phyloP scores from a whole-genome alignment of 2,329 filamentous ascomycete genomes.

The Claviceps pusilla region DNA sequence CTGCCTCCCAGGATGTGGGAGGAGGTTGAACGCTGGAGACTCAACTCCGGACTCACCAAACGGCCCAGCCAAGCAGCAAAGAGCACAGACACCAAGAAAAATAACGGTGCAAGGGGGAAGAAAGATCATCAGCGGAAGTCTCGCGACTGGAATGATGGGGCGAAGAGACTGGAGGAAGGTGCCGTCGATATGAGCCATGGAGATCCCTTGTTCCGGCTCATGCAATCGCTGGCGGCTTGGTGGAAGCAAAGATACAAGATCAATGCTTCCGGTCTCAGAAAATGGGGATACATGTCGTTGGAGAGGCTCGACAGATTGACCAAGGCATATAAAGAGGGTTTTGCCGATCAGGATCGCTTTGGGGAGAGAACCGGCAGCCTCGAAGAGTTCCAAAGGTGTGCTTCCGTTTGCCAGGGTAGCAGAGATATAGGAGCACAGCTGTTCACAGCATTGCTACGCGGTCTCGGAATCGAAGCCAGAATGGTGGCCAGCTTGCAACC shows the following conservation, averaged over 20 bases:
- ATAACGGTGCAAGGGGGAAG: constrained; percentile 14
- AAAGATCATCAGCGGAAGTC: constrained; percentile 17
- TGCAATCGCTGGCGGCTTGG: constrained; percentile 64
- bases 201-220: constrained; percentile 63
- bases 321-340: constrained; percentile 50
- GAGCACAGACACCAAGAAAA: constrained; percentile 12
- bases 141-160: constrained; percentile 56
- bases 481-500: constrained; percentile 77
- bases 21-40: constrained; percentile 59
- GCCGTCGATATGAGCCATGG: constrained; percentile 65
- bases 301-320: constrained; percentile 59
- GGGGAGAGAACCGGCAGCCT: constrained; percentile 61
- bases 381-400: constrained; percentile 52
- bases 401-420: constrained; percentile 60
- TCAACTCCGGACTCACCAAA: constrained; percentile 48
- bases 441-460: constrained; percentile 72
- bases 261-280: constrained; percentile 67
- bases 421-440: constrained; percentile 79
- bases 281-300: constrained; percentile 75
- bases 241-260: constrained; percentile 78
- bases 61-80: constrained; percentile 14
- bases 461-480: constrained; percentile 65
- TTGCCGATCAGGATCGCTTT: constrained; percentile 47
- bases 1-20: constrained; percentile 52
- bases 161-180: constrained; percentile 54